Percentiles rank a stretch among this genome's conserved stretches.
These are phyloP conservation scores for Sarocladiaceae sp. DNA, from an alignment of 2,329 filamentous ascomycete species.

Conservation along the genomic window DNA sequence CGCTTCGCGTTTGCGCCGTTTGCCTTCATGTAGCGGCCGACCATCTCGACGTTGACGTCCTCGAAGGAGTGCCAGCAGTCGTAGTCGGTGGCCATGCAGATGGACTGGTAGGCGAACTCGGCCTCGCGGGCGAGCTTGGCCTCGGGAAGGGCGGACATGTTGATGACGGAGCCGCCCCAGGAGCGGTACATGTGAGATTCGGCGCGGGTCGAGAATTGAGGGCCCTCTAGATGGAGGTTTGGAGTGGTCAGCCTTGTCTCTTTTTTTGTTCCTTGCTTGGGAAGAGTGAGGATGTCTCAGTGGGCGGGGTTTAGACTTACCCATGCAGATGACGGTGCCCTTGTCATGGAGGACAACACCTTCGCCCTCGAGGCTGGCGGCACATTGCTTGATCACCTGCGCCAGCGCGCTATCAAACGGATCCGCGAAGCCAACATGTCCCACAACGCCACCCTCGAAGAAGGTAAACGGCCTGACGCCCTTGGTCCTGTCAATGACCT, in stretches of 20 bases:
- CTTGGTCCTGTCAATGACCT: conserved; percentile 96
- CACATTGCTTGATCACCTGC: conserved; percentile 70
- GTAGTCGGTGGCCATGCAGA: conserved; percentile 99
- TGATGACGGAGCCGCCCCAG: conserved; percentile 93
- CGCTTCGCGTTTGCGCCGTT: conserved; percentile 83
- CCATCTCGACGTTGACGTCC: conserved; percentile 92
- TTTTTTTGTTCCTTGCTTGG: neutral
- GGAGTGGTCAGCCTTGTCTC: neutral
- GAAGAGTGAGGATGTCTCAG: neutral
- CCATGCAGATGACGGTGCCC: conserved; percentile 88
- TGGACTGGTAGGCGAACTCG: conserved; percentile 95
- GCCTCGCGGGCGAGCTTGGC: conserved; percentile 94
- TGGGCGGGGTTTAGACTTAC: conserved; percentile 49
- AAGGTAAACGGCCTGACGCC: conserved; percentile 91
- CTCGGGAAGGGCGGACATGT: conserved; percentile 95
- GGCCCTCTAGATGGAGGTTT: conserved; percentile 63
- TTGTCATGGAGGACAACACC: conserved; percentile 77
- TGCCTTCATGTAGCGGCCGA: conserved; percentile 91
- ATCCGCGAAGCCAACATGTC: conserved; percentile 91
- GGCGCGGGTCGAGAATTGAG: conserved; percentile 92
- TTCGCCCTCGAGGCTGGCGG: conserved; percentile 69
- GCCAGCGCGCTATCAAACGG: conserved; percentile 81
- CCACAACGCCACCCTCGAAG: conserved; percentile 87
- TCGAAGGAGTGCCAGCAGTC: conserved; percentile 89
- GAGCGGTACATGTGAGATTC: conserved; percentile 92